phyloP scores from a whole-genome alignment of 805 yeast species.

The Monosporozyma siamensis region DNA sequence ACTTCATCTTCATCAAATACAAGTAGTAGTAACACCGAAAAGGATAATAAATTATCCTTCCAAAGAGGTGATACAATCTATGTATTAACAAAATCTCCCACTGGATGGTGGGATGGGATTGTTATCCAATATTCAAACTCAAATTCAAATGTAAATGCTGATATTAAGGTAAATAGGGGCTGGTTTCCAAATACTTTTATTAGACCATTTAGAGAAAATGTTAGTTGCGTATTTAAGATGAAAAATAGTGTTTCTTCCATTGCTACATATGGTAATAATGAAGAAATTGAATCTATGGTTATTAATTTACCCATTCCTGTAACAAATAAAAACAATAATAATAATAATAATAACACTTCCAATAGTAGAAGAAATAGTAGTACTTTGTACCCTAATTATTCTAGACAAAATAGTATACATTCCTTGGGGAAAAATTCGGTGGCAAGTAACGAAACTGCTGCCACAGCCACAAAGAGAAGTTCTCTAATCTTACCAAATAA shows the following conservation, averaged over 20 bases:
- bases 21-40: background rate
- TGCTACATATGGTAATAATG: slow-evolving; percentile 22
- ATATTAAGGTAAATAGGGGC: slow-evolving; percentile 44
- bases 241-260: slow-evolving; percentile 23
- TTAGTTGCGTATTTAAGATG: background rate
- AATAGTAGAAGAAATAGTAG: slow-evolving; percentile 6
- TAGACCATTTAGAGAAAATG: slow-evolving; percentile 10
- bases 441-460: background rate
- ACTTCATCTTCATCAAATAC: background rate
- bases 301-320: background rate
- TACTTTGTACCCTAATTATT: background rate
- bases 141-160: background rate
- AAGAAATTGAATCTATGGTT: background rate
- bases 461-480: slow-evolving; percentile 1
- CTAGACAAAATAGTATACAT: slow-evolving; percentile 6
- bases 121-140: slow-evolving; percentile 15
- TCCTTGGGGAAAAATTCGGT: background rate
- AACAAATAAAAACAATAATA: background rate
- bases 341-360: background rate
- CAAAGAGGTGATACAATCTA: slow-evolving; percentile 59
- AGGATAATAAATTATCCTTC: slow-evolving; percentile 9
- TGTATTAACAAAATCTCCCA: slow-evolving; percentile 52
- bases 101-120: slow-evolving; percentile 89
- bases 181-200: slow-evolving; percentile 72
- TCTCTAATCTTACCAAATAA: background rate